These are phyloP conservation scores for Clitocybe nebularis DNA, from an alignment of 1,284 basidiomycete species.

Conservation along the genomic window DNA sequence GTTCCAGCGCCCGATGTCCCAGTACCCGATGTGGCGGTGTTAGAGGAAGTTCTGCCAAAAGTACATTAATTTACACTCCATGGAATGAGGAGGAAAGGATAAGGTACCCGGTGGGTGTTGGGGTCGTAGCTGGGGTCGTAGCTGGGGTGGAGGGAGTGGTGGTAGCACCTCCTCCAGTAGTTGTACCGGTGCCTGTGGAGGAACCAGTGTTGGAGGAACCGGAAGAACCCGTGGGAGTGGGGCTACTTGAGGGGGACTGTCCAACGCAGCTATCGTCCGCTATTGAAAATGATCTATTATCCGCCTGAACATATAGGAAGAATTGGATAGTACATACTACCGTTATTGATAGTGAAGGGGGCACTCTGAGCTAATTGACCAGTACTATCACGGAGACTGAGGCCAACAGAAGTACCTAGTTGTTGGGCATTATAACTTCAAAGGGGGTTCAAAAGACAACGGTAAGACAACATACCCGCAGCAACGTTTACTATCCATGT, in stretches of 20 bases:
- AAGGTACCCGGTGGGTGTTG: slow-evolving; percentile 9
- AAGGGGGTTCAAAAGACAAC: slow-evolving; percentile 4
- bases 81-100: not conserved
- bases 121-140: not conserved
- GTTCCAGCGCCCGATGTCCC: no score
- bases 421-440: slow-evolving; percentile 3
- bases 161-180: slow-evolving; percentile 17
- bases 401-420: slow-evolving; percentile 43
- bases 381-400: slow-evolving; percentile 49
- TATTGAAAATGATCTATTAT: slow-evolving; percentile 18
- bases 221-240: slow-evolving; percentile 18
- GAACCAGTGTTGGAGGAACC: slow-evolving; percentile 14
- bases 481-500: slow-evolving; percentile 45
- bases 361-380: slow-evolving; percentile 46
- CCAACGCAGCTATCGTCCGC: slow-evolving; percentile 32
- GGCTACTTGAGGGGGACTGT: slow-evolving; percentile 15
- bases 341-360: slow-evolving; percentile 41
- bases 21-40: slow-evolving; percentile 15
- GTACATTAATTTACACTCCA: not conserved
- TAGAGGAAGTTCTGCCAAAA: slow-evolving; percentile 16
- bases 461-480: slow-evolving; percentile 27
- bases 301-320: no score
- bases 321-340: slow-evolving; percentile 36
- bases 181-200: slow-evolving; percentile 13
- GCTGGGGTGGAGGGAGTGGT: slow-evolving; percentile 18